Conservation (phyloP, 2,329 filamentous ascomycete species). For the Hymenoscyphus albidus region DNA sequence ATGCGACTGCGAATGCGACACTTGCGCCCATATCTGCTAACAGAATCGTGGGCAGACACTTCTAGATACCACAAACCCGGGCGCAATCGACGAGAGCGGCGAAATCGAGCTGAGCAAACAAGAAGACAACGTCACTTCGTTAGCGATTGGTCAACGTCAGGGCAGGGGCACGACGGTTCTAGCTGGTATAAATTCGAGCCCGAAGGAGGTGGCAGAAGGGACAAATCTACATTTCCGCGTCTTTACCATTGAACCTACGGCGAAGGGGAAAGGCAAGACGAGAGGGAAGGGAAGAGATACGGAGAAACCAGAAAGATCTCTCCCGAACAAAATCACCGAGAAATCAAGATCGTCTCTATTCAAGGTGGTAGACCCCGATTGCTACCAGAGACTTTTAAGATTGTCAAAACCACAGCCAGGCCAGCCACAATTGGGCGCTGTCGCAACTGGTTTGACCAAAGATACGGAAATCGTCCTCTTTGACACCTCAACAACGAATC, state of each 20-base stretch:
- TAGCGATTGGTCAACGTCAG: conserved; percentile 62
- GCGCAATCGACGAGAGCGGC: conserved; percentile 54
- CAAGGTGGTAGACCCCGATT: conserved; percentile 44
- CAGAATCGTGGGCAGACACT: conserved; percentile 30
- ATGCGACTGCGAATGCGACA: not conserved
- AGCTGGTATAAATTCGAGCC: conserved; percentile 81
- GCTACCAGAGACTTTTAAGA: conserved; percentile 58
- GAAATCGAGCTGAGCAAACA: conserved; percentile 76
- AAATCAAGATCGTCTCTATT: conserved; percentile 52
- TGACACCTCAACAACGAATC: conserved; percentile 53
- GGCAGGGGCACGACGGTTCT: conserved; percentile 56
- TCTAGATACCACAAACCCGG: conserved; percentile 31
- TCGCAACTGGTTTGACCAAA: conserved; percentile 73
- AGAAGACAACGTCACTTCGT: conserved; percentile 84
- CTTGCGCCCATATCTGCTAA: conserved; percentile 9
- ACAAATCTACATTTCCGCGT: conserved; percentile 82
- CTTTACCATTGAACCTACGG: conserved; percentile 53
- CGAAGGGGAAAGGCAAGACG: conserved; percentile 33
- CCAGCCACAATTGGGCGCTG: conserved; percentile 65
- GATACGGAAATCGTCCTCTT: conserved; percentile 79
- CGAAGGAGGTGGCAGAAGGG: conserved; percentile 65
- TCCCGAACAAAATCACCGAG: conserved; percentile 45
- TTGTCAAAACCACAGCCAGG: conserved; percentile 48
- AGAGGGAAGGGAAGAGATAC: conserved; percentile 29
- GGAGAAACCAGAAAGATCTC: conserved; percentile 35